Evolutionary conservation across 176 grass and related monocot species (phyloP), one percentile per base, ranked within the genome.

Genomic region (Musa acuminata): DNA sequence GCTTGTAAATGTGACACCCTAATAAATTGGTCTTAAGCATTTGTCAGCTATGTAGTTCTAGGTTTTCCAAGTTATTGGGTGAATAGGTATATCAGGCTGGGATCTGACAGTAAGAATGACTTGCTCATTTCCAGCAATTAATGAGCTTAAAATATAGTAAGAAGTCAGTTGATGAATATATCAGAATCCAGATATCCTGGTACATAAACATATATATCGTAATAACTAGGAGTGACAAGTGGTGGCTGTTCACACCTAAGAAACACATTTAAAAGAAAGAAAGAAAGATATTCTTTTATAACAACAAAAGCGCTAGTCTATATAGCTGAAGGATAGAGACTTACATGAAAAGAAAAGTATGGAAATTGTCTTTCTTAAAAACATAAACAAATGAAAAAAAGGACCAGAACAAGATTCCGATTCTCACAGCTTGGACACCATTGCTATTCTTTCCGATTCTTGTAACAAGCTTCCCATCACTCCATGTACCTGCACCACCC

Each of bases 401-500:
- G 50, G 19, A 81, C 55, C 49, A 67, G 82, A 69, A 48, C 65
- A 80, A 67, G 48, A 70, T 65, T 69, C 79, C 75, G 78, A 77
- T 86, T 84, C 93, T 89, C 72, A 98, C 94, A 85, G 94, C 94
- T 79, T 98, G 90, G 78, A 98, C 94, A 85, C 80, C 85, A 27
- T 89, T 84, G 67, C 90, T 93, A 76, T 98, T 98, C 89, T 82
- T 92, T 77, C 94, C 94, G 60, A 98, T 98, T 85, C 90, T 87
- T 55, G 94, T 98, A 78, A 98, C 90, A 50, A 98, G 94, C 77
- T 98, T 98, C 52, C 94, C 94, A 78, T 98, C 94, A 80, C 94
- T 98, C 94, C 94, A 98, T 76, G 94, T 98, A 98, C 94, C 94
- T 98, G 94, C 94, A 98, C 94, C 94, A 90, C 94, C 94, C 94